Evolutionary conservation across 768 basidiomycete genomes (phyloP), one percentile per base, ranked within the genome.

Genomic region (Trametopsis cervina): DNA sequence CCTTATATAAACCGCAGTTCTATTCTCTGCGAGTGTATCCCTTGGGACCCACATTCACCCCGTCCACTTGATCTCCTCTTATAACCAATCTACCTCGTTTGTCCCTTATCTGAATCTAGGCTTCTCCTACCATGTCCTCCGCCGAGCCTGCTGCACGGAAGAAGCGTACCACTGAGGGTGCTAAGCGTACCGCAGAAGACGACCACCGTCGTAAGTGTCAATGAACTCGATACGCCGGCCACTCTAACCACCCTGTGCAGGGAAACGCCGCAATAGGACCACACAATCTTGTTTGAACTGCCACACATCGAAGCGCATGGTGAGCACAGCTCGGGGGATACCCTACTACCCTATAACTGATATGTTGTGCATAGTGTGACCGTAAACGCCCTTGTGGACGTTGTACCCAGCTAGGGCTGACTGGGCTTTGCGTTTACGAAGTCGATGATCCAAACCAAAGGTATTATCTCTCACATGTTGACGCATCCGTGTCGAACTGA

Each of bases 361-460:
- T 38, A 12, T 27, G 24, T n/a, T 35, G 35, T 38, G n/a, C 21
- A 5, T 49, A 75, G 73, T 75, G 73, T 22, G 74, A 75, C 48
- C 63, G 73, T 42, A 71, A 73, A 51, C 70, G 73, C 2, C 73
- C 73, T 1, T 75, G 71, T 41, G 71, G 71, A 54, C 57, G 80
- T 60, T 67, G 66, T 65, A 63, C 66, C 44, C 62, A 74, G 37
- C 62, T 71, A 5, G 69, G 66, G 25, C 54, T 74, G 45, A 89
- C 85, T 41, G 87, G 86, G 1, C 70, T 88, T 3, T 91, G 88
- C 59, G 83, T 89, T 9, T 91, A 91, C 56, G 86, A 91, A 61
- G 78, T 89, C 5, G 87, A 89, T 57, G 85, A 87, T 57, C 82
- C 83, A 21, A 77, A 63, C 51, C 76, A 80, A 62, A 72, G 77